Percentiles rank a stretch among this genome's conserved stretches.
These are phyloP conservation scores for Talaromyces funiculosus DNA, from an alignment of 2,329 filamentous ascomycete genomes.

Conservation along the genomic window DNA sequence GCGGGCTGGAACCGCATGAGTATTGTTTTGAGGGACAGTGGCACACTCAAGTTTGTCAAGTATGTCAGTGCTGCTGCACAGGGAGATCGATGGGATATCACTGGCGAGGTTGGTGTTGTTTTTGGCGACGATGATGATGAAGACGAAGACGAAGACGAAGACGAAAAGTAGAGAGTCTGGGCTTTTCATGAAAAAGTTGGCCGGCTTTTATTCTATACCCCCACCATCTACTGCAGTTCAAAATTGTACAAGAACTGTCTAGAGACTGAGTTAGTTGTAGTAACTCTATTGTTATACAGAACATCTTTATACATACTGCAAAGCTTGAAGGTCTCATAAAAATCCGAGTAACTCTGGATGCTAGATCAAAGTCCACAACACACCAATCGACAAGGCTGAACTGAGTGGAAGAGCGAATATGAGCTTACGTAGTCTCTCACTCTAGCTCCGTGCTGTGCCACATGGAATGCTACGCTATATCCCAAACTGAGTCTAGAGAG, in stretches of 20 bases:
- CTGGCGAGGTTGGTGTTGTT: slow-evolving; percentile 68
- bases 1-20: slow-evolving; percentile 85
- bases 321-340: background rate
- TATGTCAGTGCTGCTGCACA: slow-evolving; percentile 78
- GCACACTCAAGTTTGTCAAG: slow-evolving; percentile 88
- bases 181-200: background rate
- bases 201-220: background rate
- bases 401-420: background rate
- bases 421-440: background rate
- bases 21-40: slow-evolving; percentile 80
- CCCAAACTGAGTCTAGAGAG: background rate
- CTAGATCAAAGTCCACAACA: background rate
- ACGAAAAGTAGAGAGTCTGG: background rate
- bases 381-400: background rate
- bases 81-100: slow-evolving; percentile 90
- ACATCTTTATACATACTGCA: background rate
- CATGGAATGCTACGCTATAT: background rate
- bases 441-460: background rate
- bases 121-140: slow-evolving; percentile 47
- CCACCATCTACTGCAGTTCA: background rate
- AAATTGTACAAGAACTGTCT: background rate
- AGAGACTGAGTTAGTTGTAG: background rate
- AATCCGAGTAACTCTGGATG: background rate
- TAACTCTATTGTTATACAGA: background rate
- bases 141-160: background rate